Evolutionary conservation across 2,329 filamentous ascomycete genomes (phyloP).

Genomic region (Neofusicoccum sp.): DNA sequence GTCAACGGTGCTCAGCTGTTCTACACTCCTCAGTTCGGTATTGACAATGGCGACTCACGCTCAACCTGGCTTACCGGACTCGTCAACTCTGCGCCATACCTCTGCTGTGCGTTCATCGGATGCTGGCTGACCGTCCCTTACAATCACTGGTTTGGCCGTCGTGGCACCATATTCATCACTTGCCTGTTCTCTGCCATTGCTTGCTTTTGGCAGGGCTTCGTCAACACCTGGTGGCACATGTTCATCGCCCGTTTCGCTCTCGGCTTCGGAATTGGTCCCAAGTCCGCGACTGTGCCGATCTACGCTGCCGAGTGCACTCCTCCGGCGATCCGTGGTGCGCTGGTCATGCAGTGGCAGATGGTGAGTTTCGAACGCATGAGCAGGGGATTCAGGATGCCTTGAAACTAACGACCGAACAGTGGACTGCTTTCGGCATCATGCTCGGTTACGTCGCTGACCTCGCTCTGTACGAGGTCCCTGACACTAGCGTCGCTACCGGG

Average conservation of each 20-base stretch:
- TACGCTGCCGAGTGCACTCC: conserved; percentile 76
- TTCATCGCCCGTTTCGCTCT: conserved; percentile 71
- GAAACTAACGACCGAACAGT: neutral
- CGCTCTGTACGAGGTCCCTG: conserved; percentile 30
- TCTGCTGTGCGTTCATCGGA: conserved; percentile 68
- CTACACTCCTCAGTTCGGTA: conserved; percentile 64
- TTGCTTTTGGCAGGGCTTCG: conserved; percentile 65
- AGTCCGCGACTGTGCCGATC: conserved; percentile 74
- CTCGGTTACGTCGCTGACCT: conserved; percentile 31
- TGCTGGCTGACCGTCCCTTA: conserved; percentile 76
- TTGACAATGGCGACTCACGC: conserved; percentile 49
- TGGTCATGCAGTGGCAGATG: conserved; percentile 84
- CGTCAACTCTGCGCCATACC: conserved; percentile 63
- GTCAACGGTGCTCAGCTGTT: conserved; percentile 71
- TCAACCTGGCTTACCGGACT: conserved; percentile 64
- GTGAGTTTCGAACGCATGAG: neutral
- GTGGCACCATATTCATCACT: conserved; percentile 75
- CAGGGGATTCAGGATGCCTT: too few relatives aligned
- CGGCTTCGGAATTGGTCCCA: conserved; percentile 77
- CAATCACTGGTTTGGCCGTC: conserved; percentile 69
- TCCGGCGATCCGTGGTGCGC: conserved; percentile 68
- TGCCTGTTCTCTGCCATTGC: conserved; percentile 67
- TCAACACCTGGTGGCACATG: conserved; percentile 71
- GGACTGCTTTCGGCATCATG: conserved; percentile 41
- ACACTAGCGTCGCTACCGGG: conserved; percentile 27